A percentile compares a stretch with the other conserved stretches of the same genome.
phyloP scores from a whole-genome alignment of 192 early-diverging fungal species.

The Coemansia erecta region DNA sequence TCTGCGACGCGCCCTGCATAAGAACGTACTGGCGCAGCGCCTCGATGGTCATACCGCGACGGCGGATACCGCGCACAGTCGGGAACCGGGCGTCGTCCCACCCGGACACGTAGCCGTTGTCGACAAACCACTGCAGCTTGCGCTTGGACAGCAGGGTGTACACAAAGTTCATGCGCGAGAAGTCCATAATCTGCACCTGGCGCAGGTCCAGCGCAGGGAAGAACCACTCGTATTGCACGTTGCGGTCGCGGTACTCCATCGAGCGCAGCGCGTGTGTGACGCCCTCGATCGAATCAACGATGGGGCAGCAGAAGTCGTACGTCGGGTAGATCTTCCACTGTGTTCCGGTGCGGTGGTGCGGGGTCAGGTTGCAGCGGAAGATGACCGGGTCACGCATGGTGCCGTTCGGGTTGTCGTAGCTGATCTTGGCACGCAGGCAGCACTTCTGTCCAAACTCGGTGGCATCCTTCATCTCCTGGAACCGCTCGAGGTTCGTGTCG shows the following conservation, averaged over 20 bases:
- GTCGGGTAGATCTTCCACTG: slow-evolving; percentile 98
- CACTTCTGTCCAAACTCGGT: slow-evolving; percentile 79
- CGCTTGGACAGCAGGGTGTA: slow-evolving; percentile 98
- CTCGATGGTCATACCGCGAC: slow-evolving; percentile 97
- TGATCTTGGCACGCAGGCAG: slow-evolving; percentile 95
- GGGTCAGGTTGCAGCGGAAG: slow-evolving; percentile 85
- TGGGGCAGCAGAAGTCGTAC: slow-evolving; percentile 98
- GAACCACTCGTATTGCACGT: slow-evolving; percentile 97
- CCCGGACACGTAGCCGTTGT: slow-evolving; percentile 75
- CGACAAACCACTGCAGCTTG: slow-evolving; percentile 96
- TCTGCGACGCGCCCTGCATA: slow-evolving; percentile 97
- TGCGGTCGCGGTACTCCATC: slow-evolving; percentile 98
- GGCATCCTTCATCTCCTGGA: slow-evolving; percentile 88
- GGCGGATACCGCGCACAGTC: slow-evolving; percentile 85
- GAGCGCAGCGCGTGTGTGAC: slow-evolving; percentile 97
- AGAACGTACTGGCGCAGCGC: slow-evolving; percentile 95
- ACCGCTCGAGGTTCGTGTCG: slow-evolving; percentile 87
- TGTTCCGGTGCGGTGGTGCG: slow-evolving; percentile 86
- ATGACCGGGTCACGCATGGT: slow-evolving; percentile 96
- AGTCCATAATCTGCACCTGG: slow-evolving; percentile 93
- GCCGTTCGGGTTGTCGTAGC: slow-evolving; percentile 82
- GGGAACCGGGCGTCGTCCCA: slow-evolving; percentile 93
- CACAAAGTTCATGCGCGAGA: slow-evolving; percentile 92
- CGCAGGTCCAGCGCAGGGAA: slow-evolving; percentile 82
- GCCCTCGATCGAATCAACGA: slow-evolving; percentile 95